Evolutionary conservation across 164 flowering plant genomes (phyloP), one percentile per base, ranked within the genome.

Genomic region (Berberis vulgaris): DNA sequence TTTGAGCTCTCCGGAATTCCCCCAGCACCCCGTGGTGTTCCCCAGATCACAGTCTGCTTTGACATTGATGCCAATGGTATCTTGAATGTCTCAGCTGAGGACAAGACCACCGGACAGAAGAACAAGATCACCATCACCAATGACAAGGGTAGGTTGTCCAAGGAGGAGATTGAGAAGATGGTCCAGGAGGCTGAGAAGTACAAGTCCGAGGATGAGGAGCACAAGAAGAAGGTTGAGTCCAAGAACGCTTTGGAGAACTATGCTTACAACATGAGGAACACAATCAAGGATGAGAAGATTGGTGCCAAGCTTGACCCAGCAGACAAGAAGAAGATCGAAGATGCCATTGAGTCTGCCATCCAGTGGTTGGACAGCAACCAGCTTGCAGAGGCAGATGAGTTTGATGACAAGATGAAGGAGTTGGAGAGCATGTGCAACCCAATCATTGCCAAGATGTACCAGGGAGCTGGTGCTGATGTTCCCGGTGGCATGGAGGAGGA

Each of bases 311-410:
- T 78, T 12, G 65, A 45, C 39, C 59, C 74, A 6, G 77, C 72
- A 0, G 78, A 75, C 58, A 78, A 76, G 82, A 78, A 74, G 66
- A 74, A 74, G 71, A 74, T 74, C 1, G 77, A 74, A 41, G 77
- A 74, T 57, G 74, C 74, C 2, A 72, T 79, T 45, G 82, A 79
- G 41, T 54, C 65, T 41, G 72, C 75, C 6, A 76, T 75, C 38
- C 77, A 78, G 66, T 78, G 79, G 81, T 54, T 78, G 12, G 81
- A 79, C 47, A 68, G 70, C 65, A 79, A 79, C 70, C 82, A 79
- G 69, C 74, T 79, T 3, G 82, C 26, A 26, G 26, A 26, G 26
- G 26, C 26, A 26, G 26, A 26, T 26, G 26, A 26, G 26, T 26
- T 26, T 26, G 26, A 26, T 26, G 26, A 26, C 26, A 26, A 26